Evolutionary conservation across 2,329 filamentous ascomycete genomes (phyloP), one percentile per base, ranked within the genome.

Genomic region (Paecilomyces fulvus): DNA sequence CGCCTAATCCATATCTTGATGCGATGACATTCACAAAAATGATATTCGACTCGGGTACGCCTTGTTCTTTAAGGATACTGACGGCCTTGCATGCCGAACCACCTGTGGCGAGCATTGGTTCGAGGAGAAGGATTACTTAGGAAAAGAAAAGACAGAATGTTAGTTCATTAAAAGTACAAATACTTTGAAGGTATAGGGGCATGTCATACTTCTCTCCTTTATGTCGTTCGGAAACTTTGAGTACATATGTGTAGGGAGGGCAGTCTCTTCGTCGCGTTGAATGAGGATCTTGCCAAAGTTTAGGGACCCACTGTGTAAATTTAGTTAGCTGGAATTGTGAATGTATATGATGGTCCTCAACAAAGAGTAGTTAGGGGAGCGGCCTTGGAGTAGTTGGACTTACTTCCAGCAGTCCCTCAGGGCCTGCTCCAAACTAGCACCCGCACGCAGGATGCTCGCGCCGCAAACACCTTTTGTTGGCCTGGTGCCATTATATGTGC

Each of bases 221-320:
- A 70, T 63, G 17, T 60, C 55, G 30, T 51, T 46, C 5, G 69
- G 68, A 17, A 70, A 57, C 49, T 71, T 71, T 17, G 63, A 65
- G 53, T 70, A 71, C 4, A 69, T 58, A n/a, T 67, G 61, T 10
- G 51, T 55, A 2, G 69, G 66, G 5, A 64, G 57, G 30, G 63
- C 61, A 1, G 67, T 71, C 30, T 61, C 58, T 54, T 70, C 69
- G 59, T 72, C 63, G 50, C 69, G 60, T 49, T 71, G 69, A 43
- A 71, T 72, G 14, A 72, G 58, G 25, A 71, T 63, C 55, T 69
- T 68, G 9, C 68, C 70, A 56, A 67, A 69, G 55, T 63, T 68
- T 31, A 70, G 51, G 4, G 64, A 63, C 0, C 65, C 67, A 17
- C 66, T 62, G 3, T 14, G n/a, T 1, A 56, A 2, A 58, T 48